Evolutionary conservation across 768 basidiomycete species (phyloP).

Genomic region (Kwoniella europaea): DNA sequence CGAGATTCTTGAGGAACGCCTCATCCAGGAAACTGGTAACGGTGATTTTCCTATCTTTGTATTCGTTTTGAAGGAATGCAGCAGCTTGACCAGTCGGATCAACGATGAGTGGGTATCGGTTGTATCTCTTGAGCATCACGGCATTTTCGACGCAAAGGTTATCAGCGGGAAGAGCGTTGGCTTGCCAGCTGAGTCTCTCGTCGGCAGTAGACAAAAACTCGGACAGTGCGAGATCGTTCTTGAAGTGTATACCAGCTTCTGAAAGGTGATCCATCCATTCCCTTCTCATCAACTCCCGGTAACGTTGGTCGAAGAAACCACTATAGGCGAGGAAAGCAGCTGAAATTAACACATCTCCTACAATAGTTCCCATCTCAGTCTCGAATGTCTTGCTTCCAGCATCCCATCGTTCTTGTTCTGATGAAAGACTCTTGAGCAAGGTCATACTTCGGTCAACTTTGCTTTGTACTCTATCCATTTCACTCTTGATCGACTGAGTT

Average conservation of each 20-base stretch:
- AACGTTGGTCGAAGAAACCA: constrained; percentile 98
- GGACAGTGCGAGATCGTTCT: constrained; percentile 85
- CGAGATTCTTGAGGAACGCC: constrained; percentile 96
- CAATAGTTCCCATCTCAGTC: constrained; percentile 96
- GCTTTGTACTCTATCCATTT: constrained; percentile 97
- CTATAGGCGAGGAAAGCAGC: constrained; percentile 96
- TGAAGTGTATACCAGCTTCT: constrained; percentile 89
- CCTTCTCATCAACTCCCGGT: constrained; percentile 73
- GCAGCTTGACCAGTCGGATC: constrained; percentile 98
- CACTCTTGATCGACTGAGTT: constrained; percentile 92
- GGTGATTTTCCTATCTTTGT: constrained; percentile 94
- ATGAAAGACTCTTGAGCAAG: constrained; percentile 88
- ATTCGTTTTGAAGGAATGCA: constrained; percentile 88
- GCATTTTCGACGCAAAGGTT: constrained; percentile 97
- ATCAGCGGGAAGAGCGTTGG: constrained; percentile 92
- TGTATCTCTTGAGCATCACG: constrained; percentile 98
- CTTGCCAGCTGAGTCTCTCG: constrained; percentile 93
- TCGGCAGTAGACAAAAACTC: constrained; percentile 98
- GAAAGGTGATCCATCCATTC: constrained; percentile 82
- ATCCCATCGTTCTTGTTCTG: constrained; percentile 94
- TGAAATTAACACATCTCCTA: constrained; percentile 93
- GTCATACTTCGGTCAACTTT: constrained; percentile 98
- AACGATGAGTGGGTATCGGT: constrained; percentile 95
- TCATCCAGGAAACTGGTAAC: constrained; percentile 99
- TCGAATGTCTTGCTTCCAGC: constrained; percentile 93